These are phyloP conservation scores for Ophiostoma triangulosporum DNA, from an alignment of 2,329 filamentous ascomycete genomes.

Conservation along the genomic window DNA sequence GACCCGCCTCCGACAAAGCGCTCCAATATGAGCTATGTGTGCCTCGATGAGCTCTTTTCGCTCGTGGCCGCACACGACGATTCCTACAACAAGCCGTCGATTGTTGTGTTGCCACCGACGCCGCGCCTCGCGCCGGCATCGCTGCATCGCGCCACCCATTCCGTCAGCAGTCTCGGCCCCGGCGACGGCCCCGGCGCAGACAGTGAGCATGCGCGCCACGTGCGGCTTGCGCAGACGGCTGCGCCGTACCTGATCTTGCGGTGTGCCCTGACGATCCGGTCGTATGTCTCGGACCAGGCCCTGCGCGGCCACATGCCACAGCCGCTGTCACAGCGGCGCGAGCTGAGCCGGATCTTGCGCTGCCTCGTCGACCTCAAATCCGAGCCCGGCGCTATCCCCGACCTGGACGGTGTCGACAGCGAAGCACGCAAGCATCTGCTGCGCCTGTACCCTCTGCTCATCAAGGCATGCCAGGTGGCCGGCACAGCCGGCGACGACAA, in stretches of 20 bases:
- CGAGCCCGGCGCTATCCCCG: slow-evolving; percentile 56
- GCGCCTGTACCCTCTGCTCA: slow-evolving; percentile 65
- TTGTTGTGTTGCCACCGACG: slow-evolving; percentile 31
- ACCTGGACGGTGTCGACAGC: slow-evolving; percentile 36
- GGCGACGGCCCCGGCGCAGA: slow-evolving; percentile 16
- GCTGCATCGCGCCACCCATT: slow-evolving; percentile 26
- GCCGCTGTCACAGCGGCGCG: slow-evolving; percentile 65
- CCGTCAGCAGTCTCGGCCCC: slow-evolving; percentile 14
- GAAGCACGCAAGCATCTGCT: slow-evolving; percentile 61
- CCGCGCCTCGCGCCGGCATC: slow-evolving; percentile 21
- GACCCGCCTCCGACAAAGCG: slow-evolving; percentile 52
- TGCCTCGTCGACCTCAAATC: slow-evolving; percentile 54
- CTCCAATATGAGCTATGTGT: slow-evolving; percentile 62
- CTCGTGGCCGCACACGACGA: slow-evolving; percentile 37
- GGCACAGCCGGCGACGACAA: slow-evolving; percentile 45
- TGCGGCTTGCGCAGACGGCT: slow-evolving; percentile 58
- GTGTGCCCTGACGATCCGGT: slow-evolving; percentile 64
- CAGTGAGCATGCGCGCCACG: slow-evolving; percentile 25
- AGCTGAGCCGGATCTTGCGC: slow-evolving; percentile 59
- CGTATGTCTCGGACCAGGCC: slow-evolving; percentile 84
- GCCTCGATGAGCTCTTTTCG: slow-evolving; percentile 65
- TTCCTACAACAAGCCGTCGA: slow-evolving; percentile 21
- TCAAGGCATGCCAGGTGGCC: slow-evolving; percentile 47
- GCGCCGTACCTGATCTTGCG: slow-evolving; percentile 75
- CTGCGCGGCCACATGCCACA: slow-evolving; percentile 81